Percentiles rank a stretch among this genome's conserved stretches.
Conservation (phyloP, 1,284 basidiomycete genomes). For the Heterobasidion occidentale region DNA sequence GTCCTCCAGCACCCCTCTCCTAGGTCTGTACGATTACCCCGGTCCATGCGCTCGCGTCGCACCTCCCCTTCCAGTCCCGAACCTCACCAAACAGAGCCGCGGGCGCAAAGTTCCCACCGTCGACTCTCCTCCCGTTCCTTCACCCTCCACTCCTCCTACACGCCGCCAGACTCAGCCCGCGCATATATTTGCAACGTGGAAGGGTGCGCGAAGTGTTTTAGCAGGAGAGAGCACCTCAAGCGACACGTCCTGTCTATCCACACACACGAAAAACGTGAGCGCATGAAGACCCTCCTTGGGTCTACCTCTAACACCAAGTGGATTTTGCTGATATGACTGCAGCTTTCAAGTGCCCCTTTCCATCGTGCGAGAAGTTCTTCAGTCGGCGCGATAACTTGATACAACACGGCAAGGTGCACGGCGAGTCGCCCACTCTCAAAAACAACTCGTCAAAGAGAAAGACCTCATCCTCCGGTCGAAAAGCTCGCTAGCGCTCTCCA, state of each 20-base stretch:
- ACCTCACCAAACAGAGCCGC: constrained; percentile 65
- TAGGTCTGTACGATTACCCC: too few relatives aligned
- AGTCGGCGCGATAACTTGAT: constrained; percentile 19
- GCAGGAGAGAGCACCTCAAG: constrained; percentile 71
- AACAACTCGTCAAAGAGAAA: not conserved
- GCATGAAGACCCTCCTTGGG: too few relatives aligned
- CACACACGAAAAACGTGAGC: constrained; percentile 66
- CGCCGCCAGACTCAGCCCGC: constrained; percentile 15
- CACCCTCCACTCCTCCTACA: constrained; percentile 18
- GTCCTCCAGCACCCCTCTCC: too few relatives aligned
- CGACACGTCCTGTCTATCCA: constrained; percentile 72
- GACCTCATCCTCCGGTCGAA: not conserved
- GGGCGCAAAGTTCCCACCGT: constrained; percentile 56
- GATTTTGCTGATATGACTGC: too few relatives aligned
- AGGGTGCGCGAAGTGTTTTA: constrained; percentile 67
- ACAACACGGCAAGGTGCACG: constrained; percentile 15
- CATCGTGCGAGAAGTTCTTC: constrained; percentile 17
- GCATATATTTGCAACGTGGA: constrained; percentile 58
- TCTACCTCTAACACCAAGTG: too few relatives aligned
- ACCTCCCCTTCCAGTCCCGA: constrained; percentile 44
- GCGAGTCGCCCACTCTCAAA: not conserved
- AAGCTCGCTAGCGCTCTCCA: not conserved
- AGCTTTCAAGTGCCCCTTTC: constrained; percentile 17
- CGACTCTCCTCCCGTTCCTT: too few relatives aligned
- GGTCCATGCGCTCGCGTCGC: not conserved